Evolutionary conservation across 768 basidiomycete genomes (phyloP).

Genomic region (Suillus sp.): DNA sequence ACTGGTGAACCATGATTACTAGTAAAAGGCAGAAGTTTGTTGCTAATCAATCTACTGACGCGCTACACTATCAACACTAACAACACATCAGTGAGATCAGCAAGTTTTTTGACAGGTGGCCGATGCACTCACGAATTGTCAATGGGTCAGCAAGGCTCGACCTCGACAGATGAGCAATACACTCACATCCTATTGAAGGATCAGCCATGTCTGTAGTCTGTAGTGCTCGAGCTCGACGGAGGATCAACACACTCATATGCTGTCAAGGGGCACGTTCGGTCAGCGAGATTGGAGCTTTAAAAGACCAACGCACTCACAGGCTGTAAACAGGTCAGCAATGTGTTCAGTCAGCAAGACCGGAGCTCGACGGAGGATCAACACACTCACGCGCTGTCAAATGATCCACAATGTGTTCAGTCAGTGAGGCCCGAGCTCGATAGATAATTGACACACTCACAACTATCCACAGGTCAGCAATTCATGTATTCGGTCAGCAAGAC

Average conservation of each 20-base stretch:
- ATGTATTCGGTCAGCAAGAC: not conserved
- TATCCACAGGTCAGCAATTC: no score
- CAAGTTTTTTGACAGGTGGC: no score
- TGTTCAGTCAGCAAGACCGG: not conserved
- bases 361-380: not conserved
- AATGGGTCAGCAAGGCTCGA: not conserved
- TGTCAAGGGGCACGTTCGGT: not conserved
- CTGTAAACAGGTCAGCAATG: no score
- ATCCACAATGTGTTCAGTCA: not conserved
- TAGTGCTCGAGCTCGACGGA: not conserved
- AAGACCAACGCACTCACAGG: no score
- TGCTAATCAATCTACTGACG: not conserved
- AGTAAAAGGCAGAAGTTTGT: not conserved
- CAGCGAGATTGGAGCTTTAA: no score
- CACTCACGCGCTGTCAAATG: not conserved
- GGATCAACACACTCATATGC: not conserved
- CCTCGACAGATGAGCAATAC: not conserved
- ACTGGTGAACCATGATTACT: not conserved
- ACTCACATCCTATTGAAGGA: not conserved
- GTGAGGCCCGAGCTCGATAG: not conserved
- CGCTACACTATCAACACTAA: no score
- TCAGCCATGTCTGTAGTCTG: not conserved
- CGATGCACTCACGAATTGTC: no score
- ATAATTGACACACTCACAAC: not conserved
- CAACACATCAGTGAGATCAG: no score